These are phyloP conservation scores for Inosperma sp. DNA, from an alignment of 768 basidiomycete genomes.

Conservation along the genomic window DNA sequence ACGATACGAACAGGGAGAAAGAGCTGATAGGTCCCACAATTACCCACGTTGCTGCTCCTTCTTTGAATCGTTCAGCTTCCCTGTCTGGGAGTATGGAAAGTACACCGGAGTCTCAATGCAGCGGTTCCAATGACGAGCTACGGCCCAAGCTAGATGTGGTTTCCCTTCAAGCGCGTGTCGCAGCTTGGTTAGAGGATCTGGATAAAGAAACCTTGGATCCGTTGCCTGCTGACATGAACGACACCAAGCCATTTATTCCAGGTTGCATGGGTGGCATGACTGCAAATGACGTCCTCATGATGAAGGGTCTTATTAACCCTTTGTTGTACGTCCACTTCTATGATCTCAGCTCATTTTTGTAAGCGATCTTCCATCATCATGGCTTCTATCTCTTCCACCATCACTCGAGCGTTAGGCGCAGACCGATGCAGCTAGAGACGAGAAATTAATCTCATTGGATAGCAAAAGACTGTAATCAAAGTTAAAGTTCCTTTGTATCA, in stretches of 20 bases:
- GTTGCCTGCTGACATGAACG: neutral
- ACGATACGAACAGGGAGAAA: neutral
- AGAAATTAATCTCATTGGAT: too few species aligned
- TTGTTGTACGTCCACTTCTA: slow-evolving; percentile 8
- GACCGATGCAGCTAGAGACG: too few species aligned
- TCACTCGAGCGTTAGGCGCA: too few species aligned
- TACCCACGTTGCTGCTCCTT: neutral
- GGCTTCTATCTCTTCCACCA: neutral
- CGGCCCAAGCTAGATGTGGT: neutral
- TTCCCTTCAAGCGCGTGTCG: slow-evolving; percentile 1
- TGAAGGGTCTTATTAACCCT: slow-evolving; percentile 15
- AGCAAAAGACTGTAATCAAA: too few species aligned
- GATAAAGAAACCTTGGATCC: neutral
- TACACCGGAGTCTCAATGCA: neutral
- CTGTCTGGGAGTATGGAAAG: neutral
- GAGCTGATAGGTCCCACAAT: neutral
- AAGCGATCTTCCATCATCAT: neutral
- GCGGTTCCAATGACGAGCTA: neutral
- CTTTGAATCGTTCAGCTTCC: neutral
- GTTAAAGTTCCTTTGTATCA: too few species aligned
- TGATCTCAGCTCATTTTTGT: neutral
- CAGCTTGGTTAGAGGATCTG: slow-evolving; percentile 1
- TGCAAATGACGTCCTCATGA: slow-evolving; percentile 14
- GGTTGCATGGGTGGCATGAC: slow-evolving; percentile 12
- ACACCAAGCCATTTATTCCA: neutral